Evolutionary conservation across 345 rosid species (phyloP).

Genomic region (Noccaea bulbosa): DNA sequence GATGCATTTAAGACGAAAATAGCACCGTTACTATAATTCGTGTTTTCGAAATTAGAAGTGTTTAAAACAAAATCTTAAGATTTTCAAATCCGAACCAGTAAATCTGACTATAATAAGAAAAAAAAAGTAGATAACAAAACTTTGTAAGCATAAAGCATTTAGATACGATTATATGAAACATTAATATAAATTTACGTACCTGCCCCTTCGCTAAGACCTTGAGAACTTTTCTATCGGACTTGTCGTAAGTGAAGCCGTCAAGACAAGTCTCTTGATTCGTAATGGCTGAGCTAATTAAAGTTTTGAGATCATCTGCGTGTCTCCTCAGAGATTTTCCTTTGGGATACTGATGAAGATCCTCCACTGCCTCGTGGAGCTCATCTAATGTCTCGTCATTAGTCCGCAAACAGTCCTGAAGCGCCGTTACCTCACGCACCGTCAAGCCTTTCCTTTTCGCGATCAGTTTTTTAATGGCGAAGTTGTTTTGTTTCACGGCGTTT

Average conservation of each 20-base stretch:
- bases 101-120: background rate
- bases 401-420: constrained; percentile 84
- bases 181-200: constrained; percentile 21
- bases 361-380: constrained; percentile 58
- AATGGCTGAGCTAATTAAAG: constrained; percentile 82
- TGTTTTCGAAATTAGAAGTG: background rate
- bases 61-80: background rate
- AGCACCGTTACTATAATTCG: background rate
- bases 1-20: background rate
- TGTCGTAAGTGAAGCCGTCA: constrained; percentile 78
- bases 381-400: constrained; percentile 77
- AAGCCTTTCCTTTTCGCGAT: constrained; percentile 35
- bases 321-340: constrained; percentile 52
- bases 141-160: background rate
- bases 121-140: background rate
- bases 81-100: background rate
- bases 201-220: constrained; percentile 49
- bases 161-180: background rate
- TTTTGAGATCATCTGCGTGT: constrained; percentile 80
- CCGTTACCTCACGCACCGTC: constrained; percentile 60
- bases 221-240: constrained; percentile 58
- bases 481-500: constrained; percentile 44
- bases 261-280: constrained; percentile 80
- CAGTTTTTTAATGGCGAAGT: constrained; percentile 44
- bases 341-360: constrained; percentile 65